Evolutionary conservation across 345 rosid species (phyloP), one percentile per base, ranked within the genome.

Genomic region (Punica granatum): DNA sequence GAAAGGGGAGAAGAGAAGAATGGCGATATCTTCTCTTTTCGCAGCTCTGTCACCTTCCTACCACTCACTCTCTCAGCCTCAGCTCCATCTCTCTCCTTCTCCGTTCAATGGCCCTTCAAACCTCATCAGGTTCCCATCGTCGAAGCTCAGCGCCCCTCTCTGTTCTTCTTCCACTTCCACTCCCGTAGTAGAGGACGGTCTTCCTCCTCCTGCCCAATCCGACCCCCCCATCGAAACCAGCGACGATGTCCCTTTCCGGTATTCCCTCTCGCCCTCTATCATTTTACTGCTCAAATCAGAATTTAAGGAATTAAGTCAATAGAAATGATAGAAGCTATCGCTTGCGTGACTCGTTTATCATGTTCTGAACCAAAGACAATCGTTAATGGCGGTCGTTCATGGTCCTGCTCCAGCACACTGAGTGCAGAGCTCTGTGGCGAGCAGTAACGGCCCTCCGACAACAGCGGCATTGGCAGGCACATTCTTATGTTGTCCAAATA

Each of bases 161-260:
- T 82, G 60, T 39, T 66, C 80, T 56, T 23, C 73, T 39, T 60
- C 74, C 35, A 41, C 81, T 63, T 66, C 86, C 32, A 26, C 84
- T 31, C 74, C 85, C 69, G 75, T 90, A 63, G 74, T 75, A 60
- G 85, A 80, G 54, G 84, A 77, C 0, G 67, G 70, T 49, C 28
- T 73, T 49, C 46, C 74, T 21, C 71, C 73, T 21, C 43, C 78
- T 19, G 23, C 78, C 49, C 82, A 54, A 41, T 61, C 73, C 53
- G 67, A 72, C 58, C 65, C 82, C 69, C 39, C 71, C 43, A 12
- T 48, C 14, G 26, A 64, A 48, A 73, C 67, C 14, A 65, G 76
- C 35, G 78, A 66, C 35, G 41, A 70, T 63, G 73, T 72, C 67
- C 78, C 76, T 69, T 67, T 74, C 72, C 78, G 92, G 96, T 72